Percentiles rank a stretch among this genome's conserved stretches.
Conservation (phyloP, 2,329 filamentous ascomycete genomes). For the Colletotrichum sp. region DNA sequence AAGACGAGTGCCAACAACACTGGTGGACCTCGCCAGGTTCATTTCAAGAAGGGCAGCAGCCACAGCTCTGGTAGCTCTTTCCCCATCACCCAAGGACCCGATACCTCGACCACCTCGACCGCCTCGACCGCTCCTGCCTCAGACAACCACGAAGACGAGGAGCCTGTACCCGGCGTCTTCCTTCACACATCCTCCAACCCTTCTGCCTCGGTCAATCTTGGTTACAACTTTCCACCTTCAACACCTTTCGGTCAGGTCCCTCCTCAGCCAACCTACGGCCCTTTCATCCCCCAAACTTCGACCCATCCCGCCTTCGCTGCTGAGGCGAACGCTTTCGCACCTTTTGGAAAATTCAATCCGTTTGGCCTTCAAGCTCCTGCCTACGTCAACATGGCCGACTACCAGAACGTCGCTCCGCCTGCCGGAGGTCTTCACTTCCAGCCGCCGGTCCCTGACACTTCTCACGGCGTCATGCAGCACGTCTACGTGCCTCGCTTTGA, state of each 20-base stretch:
- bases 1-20: slow-evolving; percentile 13
- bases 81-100: slow-evolving; percentile 1
- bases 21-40: slow-evolving; percentile 5
- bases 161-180: neutral
- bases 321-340: slow-evolving; percentile 7
- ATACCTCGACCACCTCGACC: neutral
- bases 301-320: neutral
- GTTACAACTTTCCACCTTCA: neutral
- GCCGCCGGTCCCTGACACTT: slow-evolving; percentile 64
- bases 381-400: slow-evolving; percentile 40
- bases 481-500: slow-evolving; percentile 62
- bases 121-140: slow-evolving; percentile 1
- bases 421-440: slow-evolving; percentile 57
- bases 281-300: slow-evolving; percentile 20
- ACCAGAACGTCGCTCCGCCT: slow-evolving; percentile 47
- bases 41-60: neutral
- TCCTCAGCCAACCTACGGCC: slow-evolving; percentile 17
- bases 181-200: slow-evolving; percentile 11
- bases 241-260: neutral
- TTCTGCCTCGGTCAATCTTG: slow-evolving; percentile 11
- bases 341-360: slow-evolving; percentile 15
- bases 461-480: slow-evolving; percentile 59
- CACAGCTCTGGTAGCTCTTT: neutral
- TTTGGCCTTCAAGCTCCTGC: slow-evolving; percentile 19
- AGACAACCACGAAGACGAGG: neutral